Percentiles rank a stretch among this genome's conserved stretches.
Conservation (phyloP, 176 grass and related monocot species). For the Luzula sylvatica region DNA sequence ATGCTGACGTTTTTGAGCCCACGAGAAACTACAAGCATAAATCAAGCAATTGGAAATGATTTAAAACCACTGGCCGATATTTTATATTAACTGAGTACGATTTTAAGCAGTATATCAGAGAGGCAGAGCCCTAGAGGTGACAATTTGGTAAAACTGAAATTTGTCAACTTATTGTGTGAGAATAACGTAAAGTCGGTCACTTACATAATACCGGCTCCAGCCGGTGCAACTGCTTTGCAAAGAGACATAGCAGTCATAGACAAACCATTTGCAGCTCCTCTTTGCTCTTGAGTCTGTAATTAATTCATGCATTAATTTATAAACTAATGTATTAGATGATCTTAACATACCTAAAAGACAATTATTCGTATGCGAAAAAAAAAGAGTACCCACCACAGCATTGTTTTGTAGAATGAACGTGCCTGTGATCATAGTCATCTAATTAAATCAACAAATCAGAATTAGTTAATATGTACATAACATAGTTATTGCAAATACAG, state of each 20-base stretch:
- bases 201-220: slow-evolving; percentile 52
- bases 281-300: slow-evolving; percentile 60
- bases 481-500: too few relatives aligned
- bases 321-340: neutral
- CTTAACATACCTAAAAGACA: too few relatives aligned
- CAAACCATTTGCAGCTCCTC: slow-evolving; percentile 84
- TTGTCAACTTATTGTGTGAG: too few relatives aligned
- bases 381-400: slow-evolving; percentile 61
- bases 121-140: too few relatives aligned
- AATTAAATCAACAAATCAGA: slow-evolving; percentile 25
- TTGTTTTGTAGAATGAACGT: slow-evolving; percentile 77
- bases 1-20: slow-evolving; percentile 65
- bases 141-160: too few relatives aligned
- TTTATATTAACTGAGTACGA: too few relatives aligned
- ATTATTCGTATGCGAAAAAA: too few relatives aligned
- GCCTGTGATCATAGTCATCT: slow-evolving; percentile 56
- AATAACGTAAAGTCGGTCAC: slow-evolving; percentile 12
- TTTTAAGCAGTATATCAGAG: too few relatives aligned
- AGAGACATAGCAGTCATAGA: slow-evolving; percentile 64
- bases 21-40: slow-evolving; percentile 52
- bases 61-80: too few relatives aligned
- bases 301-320: neutral
- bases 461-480: too few relatives aligned
- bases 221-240: slow-evolving; percentile 65
- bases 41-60: neutral